Evolutionary conservation across 192 early-diverging fungal species (phyloP).

Genomic region (Backusella luteola): DNA sequence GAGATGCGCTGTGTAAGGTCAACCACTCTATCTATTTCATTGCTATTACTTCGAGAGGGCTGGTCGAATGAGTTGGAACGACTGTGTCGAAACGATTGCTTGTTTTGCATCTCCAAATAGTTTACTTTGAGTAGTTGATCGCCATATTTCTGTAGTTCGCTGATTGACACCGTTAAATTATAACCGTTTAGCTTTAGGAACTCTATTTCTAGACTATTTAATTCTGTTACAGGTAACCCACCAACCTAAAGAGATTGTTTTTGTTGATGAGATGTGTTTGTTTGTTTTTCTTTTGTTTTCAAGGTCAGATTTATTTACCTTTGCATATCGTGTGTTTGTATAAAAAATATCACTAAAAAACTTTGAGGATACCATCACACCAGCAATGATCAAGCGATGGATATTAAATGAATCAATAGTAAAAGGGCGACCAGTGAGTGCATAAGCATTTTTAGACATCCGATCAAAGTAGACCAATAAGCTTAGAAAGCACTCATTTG

Average conservation of each 20-base stretch:
- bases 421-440: constrained; percentile 60
- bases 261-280: neutral
- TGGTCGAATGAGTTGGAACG: constrained; percentile 21
- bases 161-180: constrained; percentile 71
- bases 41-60: neutral
- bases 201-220: constrained; percentile 91
- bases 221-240: constrained; percentile 84
- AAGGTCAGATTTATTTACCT: constrained; percentile 35
- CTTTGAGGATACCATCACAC: constrained; percentile 85
- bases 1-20: constrained; percentile 21
- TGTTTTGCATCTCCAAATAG: constrained; percentile 35
- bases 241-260: constrained; percentile 59
- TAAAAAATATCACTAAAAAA: constrained; percentile 94
- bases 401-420: constrained; percentile 89
- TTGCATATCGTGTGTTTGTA: constrained; percentile 88
- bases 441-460: constrained; percentile 68
- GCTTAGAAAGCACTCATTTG: constrained; percentile 87
- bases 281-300: neutral
- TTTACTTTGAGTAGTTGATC: constrained; percentile 68
- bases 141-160: constrained; percentile 81
- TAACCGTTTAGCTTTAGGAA: constrained; percentile 86
- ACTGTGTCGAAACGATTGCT: constrained; percentile 3
- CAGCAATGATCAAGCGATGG: constrained; percentile 88
- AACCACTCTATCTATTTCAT: constrained; percentile 2
- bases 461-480: constrained; percentile 89